A percentile compares a stretch with the other conserved stretches of the same genome.
Evolutionary conservation across 257 asterid species (phyloP).

Genomic region (Eustoma russellianum): DNA sequence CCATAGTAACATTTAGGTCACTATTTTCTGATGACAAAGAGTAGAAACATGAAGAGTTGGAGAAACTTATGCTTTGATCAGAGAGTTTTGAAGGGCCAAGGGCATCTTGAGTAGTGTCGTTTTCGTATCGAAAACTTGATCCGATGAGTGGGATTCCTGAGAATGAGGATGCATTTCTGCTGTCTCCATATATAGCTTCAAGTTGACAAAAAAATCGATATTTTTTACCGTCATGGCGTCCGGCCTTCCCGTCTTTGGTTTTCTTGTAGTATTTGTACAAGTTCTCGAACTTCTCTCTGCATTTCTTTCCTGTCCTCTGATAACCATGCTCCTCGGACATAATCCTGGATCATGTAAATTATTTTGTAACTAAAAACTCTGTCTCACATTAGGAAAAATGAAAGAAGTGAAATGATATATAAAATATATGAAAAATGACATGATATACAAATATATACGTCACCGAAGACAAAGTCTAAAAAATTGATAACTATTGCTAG

Average conservation of each 20-base stretch:
- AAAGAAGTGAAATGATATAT: background rate
- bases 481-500: background rate
- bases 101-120: constrained; percentile 29
- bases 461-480: background rate
- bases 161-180: constrained; percentile 27
- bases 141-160: constrained; percentile 22
- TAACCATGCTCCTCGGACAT: constrained; percentile 89
- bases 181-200: constrained; percentile 90
- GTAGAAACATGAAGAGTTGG: constrained; percentile 53
- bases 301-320: constrained; percentile 89
- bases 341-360: constrained; percentile 36
- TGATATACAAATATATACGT: too few relatives aligned
- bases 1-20: background rate
- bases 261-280: constrained; percentile 94
- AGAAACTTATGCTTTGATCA: constrained; percentile 58
- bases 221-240: constrained; percentile 93
- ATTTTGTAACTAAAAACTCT: background rate
- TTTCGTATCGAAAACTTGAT: constrained; percentile 18
- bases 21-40: constrained; percentile 42
- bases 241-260: constrained; percentile 90
- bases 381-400: background rate
- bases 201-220: constrained; percentile 92
- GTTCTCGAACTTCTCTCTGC: constrained; percentile 96
- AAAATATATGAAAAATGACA: background rate
- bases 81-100: constrained; percentile 30